phyloP scores from a whole-genome alignment of 2,329 filamentous ascomycete genomes.

The Biscogniauxia marginata region DNA sequence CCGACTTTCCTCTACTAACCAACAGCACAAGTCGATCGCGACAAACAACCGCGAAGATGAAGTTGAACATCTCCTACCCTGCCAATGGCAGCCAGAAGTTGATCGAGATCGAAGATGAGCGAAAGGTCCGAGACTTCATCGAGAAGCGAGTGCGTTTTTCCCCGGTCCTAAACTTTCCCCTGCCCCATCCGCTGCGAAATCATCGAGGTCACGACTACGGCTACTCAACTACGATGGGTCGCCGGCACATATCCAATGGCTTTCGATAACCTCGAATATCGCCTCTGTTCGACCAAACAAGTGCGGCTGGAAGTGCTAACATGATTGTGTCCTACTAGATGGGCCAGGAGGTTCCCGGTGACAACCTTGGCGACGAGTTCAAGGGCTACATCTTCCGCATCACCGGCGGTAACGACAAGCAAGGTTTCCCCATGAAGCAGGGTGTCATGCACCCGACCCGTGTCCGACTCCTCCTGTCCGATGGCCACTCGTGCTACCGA shows the following conservation, averaged over 20 bases:
- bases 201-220: slow-evolving; percentile 33
- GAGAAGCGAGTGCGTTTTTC: slow-evolving; percentile 78
- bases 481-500: slow-evolving; percentile 99
- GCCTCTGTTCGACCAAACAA: not conserved
- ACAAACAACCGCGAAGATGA: slow-evolving; percentile 59
- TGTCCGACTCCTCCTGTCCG: slow-evolving; percentile 93
- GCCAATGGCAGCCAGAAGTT: slow-evolving; percentile 99
- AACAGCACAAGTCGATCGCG: slow-evolving; percentile 33
- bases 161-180: slow-evolving; percentile 9
- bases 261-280: too few relatives aligned
- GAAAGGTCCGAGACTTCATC: slow-evolving; percentile 98
- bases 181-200: slow-evolving; percentile 18
- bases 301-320: slow-evolving; percentile 33
- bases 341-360: slow-evolving; percentile 88
- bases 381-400: slow-evolving; percentile 99
- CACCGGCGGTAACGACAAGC: slow-evolving; percentile 99
- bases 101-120: slow-evolving; percentile 98
- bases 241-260: too few relatives aligned
- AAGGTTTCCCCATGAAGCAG: slow-evolving; percentile 99
- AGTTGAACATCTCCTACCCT: slow-evolving; percentile 80
- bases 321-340: slow-evolving; percentile 51
- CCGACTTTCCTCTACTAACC: slow-evolving; percentile 32
- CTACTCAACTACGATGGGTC: slow-evolving; percentile 4
- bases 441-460: slow-evolving; percentile 98
- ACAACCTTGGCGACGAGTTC: slow-evolving; percentile 98